A percentile compares a stretch with the other conserved stretches of the same genome.
phyloP scores from a whole-genome alignment of 768 basidiomycete genomes.

The Amanita inopinata region DNA sequence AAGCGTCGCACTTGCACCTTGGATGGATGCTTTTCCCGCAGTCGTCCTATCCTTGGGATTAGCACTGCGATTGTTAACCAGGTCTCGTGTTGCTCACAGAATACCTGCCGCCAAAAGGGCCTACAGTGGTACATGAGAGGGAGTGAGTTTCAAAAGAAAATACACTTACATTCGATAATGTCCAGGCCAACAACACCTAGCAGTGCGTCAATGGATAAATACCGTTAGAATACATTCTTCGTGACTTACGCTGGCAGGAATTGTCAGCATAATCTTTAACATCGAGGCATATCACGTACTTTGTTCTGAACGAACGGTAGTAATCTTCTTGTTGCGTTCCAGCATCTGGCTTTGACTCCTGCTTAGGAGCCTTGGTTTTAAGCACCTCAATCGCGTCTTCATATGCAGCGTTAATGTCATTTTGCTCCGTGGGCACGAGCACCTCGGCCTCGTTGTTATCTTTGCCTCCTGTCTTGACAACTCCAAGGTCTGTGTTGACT shows the following conservation, averaged over 20 bases:
- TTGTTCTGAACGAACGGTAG: constrained; percentile 84
- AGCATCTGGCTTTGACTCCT: constrained; percentile 49
- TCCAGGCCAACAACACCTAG: constrained; percentile 78
- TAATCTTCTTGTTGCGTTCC: constrained; percentile 74
- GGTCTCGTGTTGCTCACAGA: constrained; percentile 36
- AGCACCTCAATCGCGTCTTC: constrained; percentile 85
- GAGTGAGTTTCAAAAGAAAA: neutral
- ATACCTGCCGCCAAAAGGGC: constrained; percentile 68
- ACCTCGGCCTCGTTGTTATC: constrained; percentile 84
- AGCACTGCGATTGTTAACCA: neutral
- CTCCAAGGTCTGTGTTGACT: constrained; percentile 75
- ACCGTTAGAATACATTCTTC: constrained; percentile 12
- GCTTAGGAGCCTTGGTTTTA: constrained; percentile 68
- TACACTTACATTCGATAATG: constrained; percentile 62
- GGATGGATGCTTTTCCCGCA: constrained; percentile 38
- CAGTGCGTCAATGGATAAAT: constrained; percentile 2
- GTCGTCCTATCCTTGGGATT: constrained; percentile 24
- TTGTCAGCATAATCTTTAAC: constrained; percentile 9
- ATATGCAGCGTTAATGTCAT: constrained; percentile 83
- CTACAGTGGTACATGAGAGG: constrained; percentile 21
- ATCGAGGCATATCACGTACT: constrained; percentile 35
- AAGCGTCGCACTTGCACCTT: constrained; percentile 44
- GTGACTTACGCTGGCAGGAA: constrained; percentile 19
- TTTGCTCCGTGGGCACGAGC: constrained; percentile 74
- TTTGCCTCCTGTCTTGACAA: constrained; percentile 47